Evolutionary conservation across 2,329 filamentous ascomycete genomes (phyloP).

Genomic region (Capronia americana): DNA sequence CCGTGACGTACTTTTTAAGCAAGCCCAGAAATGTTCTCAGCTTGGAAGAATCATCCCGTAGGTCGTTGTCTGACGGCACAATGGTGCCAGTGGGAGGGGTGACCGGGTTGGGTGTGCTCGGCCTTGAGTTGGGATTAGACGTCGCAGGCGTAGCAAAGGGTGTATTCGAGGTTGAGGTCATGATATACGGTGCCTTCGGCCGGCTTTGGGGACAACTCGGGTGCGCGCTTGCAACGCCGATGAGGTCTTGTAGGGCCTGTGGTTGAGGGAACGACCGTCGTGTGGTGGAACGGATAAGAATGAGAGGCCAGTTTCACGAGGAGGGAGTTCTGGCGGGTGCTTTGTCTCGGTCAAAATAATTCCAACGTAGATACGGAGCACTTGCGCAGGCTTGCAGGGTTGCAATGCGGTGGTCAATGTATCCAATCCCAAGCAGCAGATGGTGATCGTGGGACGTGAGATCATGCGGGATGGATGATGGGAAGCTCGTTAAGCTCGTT

Average conservation of each 20-base stretch:
- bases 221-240: conserved; percentile 15
- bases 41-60: conserved; percentile 81
- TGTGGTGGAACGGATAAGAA: conserved; percentile 18
- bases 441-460: conserved; percentile 32
- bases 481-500: conserved; percentile 12
- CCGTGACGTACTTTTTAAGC: conserved; percentile 74
- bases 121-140: conserved; percentile 34
- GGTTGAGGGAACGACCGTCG: conserved; percentile 7
- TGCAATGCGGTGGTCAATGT: conserved; percentile 17
- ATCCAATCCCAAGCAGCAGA: conserved; percentile 34
- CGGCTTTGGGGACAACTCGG: conserved; percentile 7
- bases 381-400: conserved; percentile 13
- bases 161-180: conserved; percentile 36
- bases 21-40: conserved; percentile 87
- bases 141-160: conserved; percentile 35
- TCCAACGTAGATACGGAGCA: conserved; percentile 10
- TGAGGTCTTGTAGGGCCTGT: conserved; percentile 18
- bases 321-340: conserved; percentile 3
- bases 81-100: conserved; percentile 43
- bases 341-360: conserved; percentile 19
- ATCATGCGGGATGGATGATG: conserved; percentile 30
- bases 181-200: conserved; percentile 23
- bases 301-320: conserved; percentile 14
- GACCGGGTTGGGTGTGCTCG: conserved; percentile 35
- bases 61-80: conserved; percentile 57